phyloP scores from a whole-genome alignment of 2,329 filamentous ascomycete species.

The Diatrype stigma region DNA sequence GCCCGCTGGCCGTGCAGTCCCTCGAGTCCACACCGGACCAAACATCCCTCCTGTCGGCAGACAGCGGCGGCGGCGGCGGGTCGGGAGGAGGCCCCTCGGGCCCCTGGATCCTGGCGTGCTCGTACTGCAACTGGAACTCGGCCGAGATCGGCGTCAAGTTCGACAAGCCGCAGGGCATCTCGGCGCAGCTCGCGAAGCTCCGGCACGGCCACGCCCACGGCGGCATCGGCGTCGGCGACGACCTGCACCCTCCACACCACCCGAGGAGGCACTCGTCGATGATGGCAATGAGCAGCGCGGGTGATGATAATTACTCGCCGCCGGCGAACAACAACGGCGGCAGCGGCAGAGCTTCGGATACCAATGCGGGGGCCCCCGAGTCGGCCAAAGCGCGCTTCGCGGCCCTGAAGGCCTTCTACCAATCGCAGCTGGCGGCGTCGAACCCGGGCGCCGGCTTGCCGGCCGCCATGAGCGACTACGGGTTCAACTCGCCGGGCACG shows the following conservation, averaged over 20 bases:
- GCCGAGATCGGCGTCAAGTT: conserved; percentile 87
- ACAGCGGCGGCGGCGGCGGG: conserved; percentile 32
- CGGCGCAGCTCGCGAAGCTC: conserved; percentile 70
- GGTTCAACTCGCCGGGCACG: conserved; percentile 72
- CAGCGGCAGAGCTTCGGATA: too few species aligned
- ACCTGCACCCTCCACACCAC: conserved; percentile 30
- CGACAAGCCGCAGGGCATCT: conserved; percentile 82
- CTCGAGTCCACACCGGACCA: conserved; percentile 55
- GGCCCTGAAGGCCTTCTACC: conserved; percentile 76
- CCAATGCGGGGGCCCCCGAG: conserved; percentile 66
- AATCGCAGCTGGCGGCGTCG: conserved; percentile 66
- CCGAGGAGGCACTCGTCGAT: not conserved
- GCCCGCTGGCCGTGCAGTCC: conserved; percentile 71
- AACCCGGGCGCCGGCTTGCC: conserved; percentile 49
- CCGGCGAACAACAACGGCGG: too few species aligned
- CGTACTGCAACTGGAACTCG: conserved; percentile 90
- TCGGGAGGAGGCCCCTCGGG: too few species aligned
- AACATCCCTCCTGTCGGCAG: conserved; percentile 40
- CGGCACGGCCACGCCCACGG: conserved; percentile 38
- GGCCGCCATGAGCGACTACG: conserved; percentile 41
- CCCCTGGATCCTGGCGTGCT: conserved; percentile 78
- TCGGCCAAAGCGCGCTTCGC: conserved; percentile 47
- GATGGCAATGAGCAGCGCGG: too few species aligned
- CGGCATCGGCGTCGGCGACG: conserved; percentile 36
- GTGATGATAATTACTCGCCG: too few species aligned